Base-by-base conservation (phyloP, 192 early-diverging fungal genomes). In the Podila minutissima region DNA sequence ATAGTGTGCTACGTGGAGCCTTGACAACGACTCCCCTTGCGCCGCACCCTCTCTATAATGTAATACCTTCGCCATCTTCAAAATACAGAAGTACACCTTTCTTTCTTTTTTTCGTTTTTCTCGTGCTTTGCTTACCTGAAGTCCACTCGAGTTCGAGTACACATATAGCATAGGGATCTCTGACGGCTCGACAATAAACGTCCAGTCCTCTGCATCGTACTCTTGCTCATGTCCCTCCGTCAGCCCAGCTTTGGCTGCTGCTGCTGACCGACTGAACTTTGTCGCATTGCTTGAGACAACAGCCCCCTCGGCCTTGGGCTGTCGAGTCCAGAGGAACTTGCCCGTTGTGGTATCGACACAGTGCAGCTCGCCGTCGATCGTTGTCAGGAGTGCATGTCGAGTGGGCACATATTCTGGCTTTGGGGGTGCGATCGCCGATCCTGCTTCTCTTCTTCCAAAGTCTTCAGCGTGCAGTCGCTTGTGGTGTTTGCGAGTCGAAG, bases 151-250 rank as follows among this genome's bases (percentile, higher is more conserved):
- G 32, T 87, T 76, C 4, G 84, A 75, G 66, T 88, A 88, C 29
- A 88, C 79, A 82, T 92, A 95, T 2, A 95, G 74, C 28, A 82
- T 88, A 4, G 93, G 93, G 49, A 88, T 84, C 66, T 93, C 90
- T 15, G 83, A 82, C 19, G 94, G 94, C 67, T 95, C 94, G 31
- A 92, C 87, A 69, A 95, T 92, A 76, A 92, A 92, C 11, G 89
- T 78, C 66, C 89, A 86, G 59, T 87, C 78, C 38, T 84, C 75
- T 61, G 77, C 63, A 8, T 12, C 41, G 41, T 74, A 63, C 22
- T 74, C 31, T 59, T 17, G 74, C 71, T 12, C 67, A 68, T 13
- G 26, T 60, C 60, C 48, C 31, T 28, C 28, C 59, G 31, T 13
- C 57, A 20, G 26, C 53, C 15, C 3, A 57, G 62, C 33, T 72